Evolutionary conservation across 108 stramenopile species (phyloP).

Genomic region (Poteriospumella lacustris): DNA sequence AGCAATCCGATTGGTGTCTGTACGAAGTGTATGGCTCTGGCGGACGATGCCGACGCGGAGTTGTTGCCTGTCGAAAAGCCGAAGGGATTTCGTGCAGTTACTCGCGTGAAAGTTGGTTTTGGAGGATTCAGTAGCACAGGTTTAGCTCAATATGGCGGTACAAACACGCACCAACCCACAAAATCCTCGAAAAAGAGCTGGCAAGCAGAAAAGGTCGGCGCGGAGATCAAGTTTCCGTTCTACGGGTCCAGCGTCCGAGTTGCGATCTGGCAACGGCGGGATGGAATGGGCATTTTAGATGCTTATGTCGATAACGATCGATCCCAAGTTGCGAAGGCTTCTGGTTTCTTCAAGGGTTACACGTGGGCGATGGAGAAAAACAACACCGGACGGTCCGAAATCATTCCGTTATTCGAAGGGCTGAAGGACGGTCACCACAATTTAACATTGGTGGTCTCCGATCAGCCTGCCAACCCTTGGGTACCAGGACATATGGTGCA

Average conservation of each 20-base stretch:
- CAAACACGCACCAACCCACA: background rate
- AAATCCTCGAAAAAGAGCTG: background rate
- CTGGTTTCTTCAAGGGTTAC: conserved; percentile 1
- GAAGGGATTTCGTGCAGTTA: conserved; percentile 1
- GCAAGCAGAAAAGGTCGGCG: background rate
- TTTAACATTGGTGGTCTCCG: conserved; percentile 1
- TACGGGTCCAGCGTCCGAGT: background rate
- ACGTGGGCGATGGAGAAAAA: conserved; percentile 20
- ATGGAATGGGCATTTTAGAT: conserved; percentile 12
- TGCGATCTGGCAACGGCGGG: conserved; percentile 3
- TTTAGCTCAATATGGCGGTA: too few species aligned
- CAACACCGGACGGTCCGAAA: background rate
- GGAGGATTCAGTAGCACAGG: conserved; percentile 15
- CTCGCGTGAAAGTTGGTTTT: conserved; percentile 3
- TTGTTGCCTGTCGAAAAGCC: background rate
- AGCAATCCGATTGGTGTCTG: background rate
- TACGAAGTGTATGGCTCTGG: background rate
- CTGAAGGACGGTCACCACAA: background rate
- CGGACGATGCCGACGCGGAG: background rate
- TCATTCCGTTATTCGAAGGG: conserved; percentile 15
- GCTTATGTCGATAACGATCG: conserved; percentile 3
- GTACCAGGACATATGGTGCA: background rate
- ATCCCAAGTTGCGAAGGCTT: background rate
- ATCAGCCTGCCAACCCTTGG: conserved; percentile 12
- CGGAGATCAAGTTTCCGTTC: background rate